A percentile compares a stretch with the other conserved stretches of the same genome.
Conservation (phyloP, 1,139 yeast genomes). For the Saccharomyces hybrid region DNA sequence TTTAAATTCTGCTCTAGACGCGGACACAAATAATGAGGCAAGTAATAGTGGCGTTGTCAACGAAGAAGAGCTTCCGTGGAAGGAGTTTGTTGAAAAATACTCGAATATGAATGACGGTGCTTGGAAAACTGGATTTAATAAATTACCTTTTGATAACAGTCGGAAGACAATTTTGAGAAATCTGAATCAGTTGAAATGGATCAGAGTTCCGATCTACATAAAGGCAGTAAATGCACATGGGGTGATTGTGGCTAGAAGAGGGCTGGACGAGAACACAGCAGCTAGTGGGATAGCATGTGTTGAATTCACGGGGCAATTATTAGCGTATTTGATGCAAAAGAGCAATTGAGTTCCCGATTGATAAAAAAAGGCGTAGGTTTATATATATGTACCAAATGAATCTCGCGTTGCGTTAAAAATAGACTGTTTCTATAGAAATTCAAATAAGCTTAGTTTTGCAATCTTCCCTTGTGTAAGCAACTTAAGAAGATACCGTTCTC, state of each 20-base stretch:
- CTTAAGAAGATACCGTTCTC: background rate
- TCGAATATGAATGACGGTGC: constrained; percentile 10
- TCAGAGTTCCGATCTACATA: constrained; percentile 56
- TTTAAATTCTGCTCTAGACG: constrained; percentile 8
- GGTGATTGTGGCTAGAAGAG: constrained; percentile 63
- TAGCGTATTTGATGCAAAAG: constrained; percentile 13
- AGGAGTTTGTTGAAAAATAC: constrained; percentile 24
- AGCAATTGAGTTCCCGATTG: constrained; percentile 4
- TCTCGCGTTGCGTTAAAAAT: background rate
- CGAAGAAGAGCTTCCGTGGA: constrained; percentile 37
- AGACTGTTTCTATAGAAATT: background rate
- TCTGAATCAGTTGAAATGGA: constrained; percentile 52
- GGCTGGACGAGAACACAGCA: constrained; percentile 34
- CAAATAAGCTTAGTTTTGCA: background rate
- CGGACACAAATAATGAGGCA: constrained; percentile 6
- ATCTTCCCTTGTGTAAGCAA: background rate
- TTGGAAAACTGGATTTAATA: constrained; percentile 14
- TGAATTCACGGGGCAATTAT: constrained; percentile 25
- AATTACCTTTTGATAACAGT: constrained; percentile 38
- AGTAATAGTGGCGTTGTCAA: constrained; percentile 42
- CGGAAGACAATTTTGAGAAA: constrained; percentile 41
- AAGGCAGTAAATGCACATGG: constrained; percentile 71
- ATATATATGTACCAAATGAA: background rate
- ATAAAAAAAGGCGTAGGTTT: background rate
- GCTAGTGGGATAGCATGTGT: constrained; percentile 26